Evolutionary conservation across 495 filamentous ascomycete genomes (phyloP), one percentile per base, ranked within the genome.

Genomic region (Aspergillus campestris): DNA sequence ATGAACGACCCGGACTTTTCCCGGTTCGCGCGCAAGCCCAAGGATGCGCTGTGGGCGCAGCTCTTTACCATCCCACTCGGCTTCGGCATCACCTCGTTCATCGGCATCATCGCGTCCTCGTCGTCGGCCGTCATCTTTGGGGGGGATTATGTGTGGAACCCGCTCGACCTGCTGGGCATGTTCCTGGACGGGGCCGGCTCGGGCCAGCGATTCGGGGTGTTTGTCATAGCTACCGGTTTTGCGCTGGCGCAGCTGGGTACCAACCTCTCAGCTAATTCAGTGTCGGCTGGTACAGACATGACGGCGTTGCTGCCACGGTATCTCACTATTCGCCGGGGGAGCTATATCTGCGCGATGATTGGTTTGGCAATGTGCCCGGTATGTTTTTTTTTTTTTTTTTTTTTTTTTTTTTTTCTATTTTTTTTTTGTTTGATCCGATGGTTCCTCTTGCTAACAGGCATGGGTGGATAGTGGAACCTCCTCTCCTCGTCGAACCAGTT

Each of bases 21-120:
- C 31, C 84, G 90, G 58, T 96, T 94, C 58, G 86, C 90, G 3
- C 66, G 66, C 14, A 90, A 83, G 48, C 89, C 89, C 12, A 74
- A 72, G 29, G 89, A 94, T 63, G 86, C 87, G 0, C 47, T 94
- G n/a, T 94, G 86, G 87, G 83, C 89, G 9, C 90, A 96, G 61
- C 66, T 95, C 5, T 67, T 95, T 52, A 86, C 89, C 5, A 94
- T 95, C 48, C 90, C 89, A 5, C 62, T 83, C 44, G 85, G 86
- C 14, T 95, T 96, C 51, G 90, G 85, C 3, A 59, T 95, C 39
- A 95, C 90, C 11, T 91, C 85, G 7, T 89, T 95, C 62, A 90
- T 95, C 54, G 89, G 90, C 45, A 95, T 96, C 56, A 86, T 95
- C 49, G 89, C 91, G 27, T 90, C 87, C 2, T 96, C 90, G 0